A percentile compares a stretch with the other conserved stretches of the same genome.
Evolutionary conservation across 1,139 yeast species (phyloP).

Genomic region (Schwanniomyces etchellsii): DNA sequence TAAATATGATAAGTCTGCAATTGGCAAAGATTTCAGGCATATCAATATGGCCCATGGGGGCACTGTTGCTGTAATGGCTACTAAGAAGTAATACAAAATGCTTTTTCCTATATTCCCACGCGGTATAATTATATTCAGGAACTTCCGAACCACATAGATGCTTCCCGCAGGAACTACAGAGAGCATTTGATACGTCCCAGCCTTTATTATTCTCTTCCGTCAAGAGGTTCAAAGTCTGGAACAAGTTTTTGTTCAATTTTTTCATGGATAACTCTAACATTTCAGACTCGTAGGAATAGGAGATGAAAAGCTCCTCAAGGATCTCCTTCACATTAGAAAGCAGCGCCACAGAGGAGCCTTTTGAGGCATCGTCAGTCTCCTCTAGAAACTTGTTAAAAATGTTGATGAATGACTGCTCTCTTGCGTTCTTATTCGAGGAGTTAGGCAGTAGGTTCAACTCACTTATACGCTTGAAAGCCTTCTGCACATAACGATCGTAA

Average conservation of each 20-base stretch:
- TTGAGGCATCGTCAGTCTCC: conserved; percentile 18
- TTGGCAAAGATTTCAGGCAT: conserved; percentile 7
- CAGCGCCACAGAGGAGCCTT: conserved; percentile 30
- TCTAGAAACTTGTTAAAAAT: conserved; percentile 48
- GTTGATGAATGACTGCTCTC: conserved; percentile 36
- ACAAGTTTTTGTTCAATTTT: conserved; percentile 52
- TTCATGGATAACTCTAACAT: conserved; percentile 48
- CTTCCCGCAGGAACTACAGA: conserved; percentile 70
- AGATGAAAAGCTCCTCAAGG: conserved; percentile 56
- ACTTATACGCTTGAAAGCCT: conserved; percentile 46
- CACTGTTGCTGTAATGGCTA: conserved; percentile 5
- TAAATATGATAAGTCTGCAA: conserved; percentile 26
- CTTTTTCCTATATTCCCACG: conserved; percentile 42
- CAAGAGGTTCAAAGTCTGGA: conserved; percentile 35
- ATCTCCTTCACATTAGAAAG: conserved; percentile 57
- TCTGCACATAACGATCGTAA: conserved; percentile 43
- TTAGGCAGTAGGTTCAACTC: conserved; percentile 29
- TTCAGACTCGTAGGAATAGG: conserved; percentile 59
- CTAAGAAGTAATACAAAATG: conserved; percentile 7
- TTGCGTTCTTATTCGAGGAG: conserved; percentile 9
- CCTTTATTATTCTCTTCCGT: conserved; percentile 44
- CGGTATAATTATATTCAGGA: conserved; percentile 30
- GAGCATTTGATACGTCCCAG: conserved; percentile 50
- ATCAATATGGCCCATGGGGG: too few species aligned
- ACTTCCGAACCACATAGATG: conserved; percentile 58